Conservation (phyloP, 352 stramenopile species). For the Pythium dissimile region DNA sequence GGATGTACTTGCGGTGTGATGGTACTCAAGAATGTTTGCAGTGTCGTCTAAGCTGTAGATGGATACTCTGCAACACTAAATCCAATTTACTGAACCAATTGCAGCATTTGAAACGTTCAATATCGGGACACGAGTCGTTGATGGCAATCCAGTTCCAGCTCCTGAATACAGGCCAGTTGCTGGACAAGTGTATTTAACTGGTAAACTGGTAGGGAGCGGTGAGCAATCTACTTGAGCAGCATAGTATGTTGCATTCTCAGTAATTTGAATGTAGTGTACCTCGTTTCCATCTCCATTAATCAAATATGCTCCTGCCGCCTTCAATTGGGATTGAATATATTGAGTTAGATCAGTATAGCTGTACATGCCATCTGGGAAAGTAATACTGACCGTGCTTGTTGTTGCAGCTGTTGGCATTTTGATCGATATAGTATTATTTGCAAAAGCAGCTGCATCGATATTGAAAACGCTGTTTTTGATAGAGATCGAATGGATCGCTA, state of each 20-base stretch:
- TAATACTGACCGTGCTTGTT: slow-evolving; percentile 11
- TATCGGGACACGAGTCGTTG: neutral
- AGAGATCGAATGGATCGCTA: neutral
- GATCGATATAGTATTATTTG: slow-evolving; percentile 19
- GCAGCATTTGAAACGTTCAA: neutral
- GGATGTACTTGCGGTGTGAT: neutral
- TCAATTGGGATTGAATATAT: slow-evolving; percentile 16
- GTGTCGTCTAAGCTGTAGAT: neutral
- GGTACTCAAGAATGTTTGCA: neutral
- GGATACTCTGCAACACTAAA: neutral
- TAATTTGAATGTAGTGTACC: slow-evolving; percentile 16
- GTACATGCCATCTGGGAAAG: slow-evolving; percentile 16
- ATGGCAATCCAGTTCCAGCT: neutral
- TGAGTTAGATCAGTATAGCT: slow-evolving; percentile 18
- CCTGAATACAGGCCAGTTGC: slow-evolving; percentile 15
- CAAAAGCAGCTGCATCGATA: slow-evolving; percentile 13
- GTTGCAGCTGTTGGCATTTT: slow-evolving; percentile 19
- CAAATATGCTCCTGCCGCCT: slow-evolving; percentile 22
- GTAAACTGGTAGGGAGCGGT: slow-evolving; percentile 9
- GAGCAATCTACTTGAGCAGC: slow-evolving; percentile 11
- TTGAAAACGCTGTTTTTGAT: slow-evolving; percentile 13
- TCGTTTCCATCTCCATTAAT: slow-evolving; percentile 8
- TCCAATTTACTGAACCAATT: neutral
- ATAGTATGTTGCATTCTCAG: slow-evolving; percentile 20
- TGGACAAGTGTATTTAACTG: slow-evolving; percentile 12